Percentiles rank a stretch among this genome's conserved stretches.
Conservation (phyloP, 805 yeast genomes). For the Pichia exigua region DNA sequence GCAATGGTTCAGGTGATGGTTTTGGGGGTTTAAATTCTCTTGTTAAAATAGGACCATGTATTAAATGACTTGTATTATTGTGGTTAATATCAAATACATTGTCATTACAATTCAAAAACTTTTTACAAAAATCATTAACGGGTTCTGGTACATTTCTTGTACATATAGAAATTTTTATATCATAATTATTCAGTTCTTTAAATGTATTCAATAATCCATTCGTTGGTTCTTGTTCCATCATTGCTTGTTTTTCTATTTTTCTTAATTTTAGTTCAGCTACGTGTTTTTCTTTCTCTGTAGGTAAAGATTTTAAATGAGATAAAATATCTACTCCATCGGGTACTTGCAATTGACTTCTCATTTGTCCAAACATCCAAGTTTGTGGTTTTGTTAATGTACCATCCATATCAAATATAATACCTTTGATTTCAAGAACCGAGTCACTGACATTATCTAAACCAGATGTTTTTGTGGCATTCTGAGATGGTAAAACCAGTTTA, state of each 20-base stretch:
- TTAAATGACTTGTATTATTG: background rate
- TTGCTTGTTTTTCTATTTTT: slow-evolving; percentile 53
- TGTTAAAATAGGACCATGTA: slow-evolving; percentile 44
- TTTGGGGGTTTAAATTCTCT: slow-evolving; percentile 62
- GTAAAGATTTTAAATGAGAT: slow-evolving; percentile 32
- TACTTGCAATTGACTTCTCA: slow-evolving; percentile 46
- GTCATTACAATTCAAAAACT: slow-evolving; percentile 30
- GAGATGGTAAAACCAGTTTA: background rate
- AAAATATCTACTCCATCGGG: slow-evolving; percentile 42
- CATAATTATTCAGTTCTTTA: slow-evolving; percentile 17
- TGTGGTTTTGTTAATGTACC: slow-evolving; percentile 68
- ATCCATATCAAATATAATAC: slow-evolving; percentile 72
- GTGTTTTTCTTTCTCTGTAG: slow-evolving; percentile 27
- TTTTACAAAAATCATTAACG: slow-evolving; percentile 41
- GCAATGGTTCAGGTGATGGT: slow-evolving; percentile 57
- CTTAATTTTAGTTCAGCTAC: slow-evolving; percentile 41
- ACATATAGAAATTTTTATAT: slow-evolving; percentile 47
- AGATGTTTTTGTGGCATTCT: background rate
- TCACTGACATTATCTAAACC: background rate
- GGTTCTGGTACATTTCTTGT: slow-evolving; percentile 53
- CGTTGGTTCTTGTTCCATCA: slow-evolving; percentile 48
- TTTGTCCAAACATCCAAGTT: slow-evolving; percentile 36
- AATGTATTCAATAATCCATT: slow-evolving; percentile 40
- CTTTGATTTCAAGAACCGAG: slow-evolving; percentile 21
- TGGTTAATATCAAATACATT: slow-evolving; percentile 23